A percentile compares a stretch with the other conserved stretches of the same genome.
phyloP scores from a whole-genome alignment of 1,139 yeast genomes.

The Meyerozyma elateridarum region DNA sequence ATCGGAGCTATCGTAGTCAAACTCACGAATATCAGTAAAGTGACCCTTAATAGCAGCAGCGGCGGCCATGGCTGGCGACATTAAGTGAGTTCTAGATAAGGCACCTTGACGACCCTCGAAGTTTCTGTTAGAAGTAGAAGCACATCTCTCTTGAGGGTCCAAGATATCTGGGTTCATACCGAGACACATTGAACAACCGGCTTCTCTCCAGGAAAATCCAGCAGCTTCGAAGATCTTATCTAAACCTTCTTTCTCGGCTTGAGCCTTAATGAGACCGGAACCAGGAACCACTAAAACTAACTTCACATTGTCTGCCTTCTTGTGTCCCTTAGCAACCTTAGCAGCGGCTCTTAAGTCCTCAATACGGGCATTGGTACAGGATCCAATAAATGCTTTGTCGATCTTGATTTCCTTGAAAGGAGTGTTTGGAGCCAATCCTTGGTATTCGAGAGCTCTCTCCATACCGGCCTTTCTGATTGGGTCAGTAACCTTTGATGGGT shows the following conservation, averaged over 20 bases:
- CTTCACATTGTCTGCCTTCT: conserved; percentile 76
- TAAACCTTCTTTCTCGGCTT: conserved; percentile 93
- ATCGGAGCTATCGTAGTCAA: conserved; percentile 55
- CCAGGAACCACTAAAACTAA: conserved; percentile 95
- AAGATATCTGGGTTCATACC: conserved; percentile 99
- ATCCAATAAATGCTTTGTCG: conserved; percentile 95
- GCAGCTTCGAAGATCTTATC: conserved; percentile 88
- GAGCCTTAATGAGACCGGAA: conserved; percentile 86
- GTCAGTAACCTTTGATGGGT: conserved; percentile 69
- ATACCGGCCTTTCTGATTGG: conserved; percentile 78
- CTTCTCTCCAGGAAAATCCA: conserved; percentile 98
- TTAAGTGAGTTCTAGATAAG: conserved; percentile 88
- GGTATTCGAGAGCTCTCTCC: conserved; percentile 86
- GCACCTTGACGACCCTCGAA: conserved; percentile 99
- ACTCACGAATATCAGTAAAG: conserved; percentile 85
- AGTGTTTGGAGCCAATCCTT: conserved; percentile 83
- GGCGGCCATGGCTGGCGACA: conserved; percentile 99
- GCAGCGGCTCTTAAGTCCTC: conserved; percentile 98
- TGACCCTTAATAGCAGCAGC: conserved; percentile 95
- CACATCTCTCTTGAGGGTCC: conserved; percentile 94
- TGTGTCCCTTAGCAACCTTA: conserved; percentile 82
- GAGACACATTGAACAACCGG: conserved; percentile 98
- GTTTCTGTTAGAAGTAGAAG: conserved; percentile 96
- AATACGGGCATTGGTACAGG: conserved; percentile 96
- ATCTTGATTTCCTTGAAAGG: conserved; percentile 68